Conservation (phyloP, 2,329 filamentous ascomycete species). For the Onygena corvina region DNA sequence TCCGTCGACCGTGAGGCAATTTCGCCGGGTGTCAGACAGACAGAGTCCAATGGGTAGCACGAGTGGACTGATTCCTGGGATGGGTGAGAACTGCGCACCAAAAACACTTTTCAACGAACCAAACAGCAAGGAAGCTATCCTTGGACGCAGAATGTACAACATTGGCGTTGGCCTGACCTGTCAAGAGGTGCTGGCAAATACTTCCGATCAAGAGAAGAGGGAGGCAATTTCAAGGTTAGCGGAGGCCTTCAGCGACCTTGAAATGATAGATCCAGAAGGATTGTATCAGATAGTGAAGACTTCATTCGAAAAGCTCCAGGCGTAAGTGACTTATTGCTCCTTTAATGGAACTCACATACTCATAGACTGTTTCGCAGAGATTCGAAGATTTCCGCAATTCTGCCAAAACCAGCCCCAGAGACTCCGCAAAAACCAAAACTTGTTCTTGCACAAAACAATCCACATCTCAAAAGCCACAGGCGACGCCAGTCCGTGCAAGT, state of each 20-base stretch:
- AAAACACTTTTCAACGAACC: constrained; percentile 23
- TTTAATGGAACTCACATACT: background rate
- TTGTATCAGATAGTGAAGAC: constrained; percentile 72
- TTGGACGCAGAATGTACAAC: constrained; percentile 69
- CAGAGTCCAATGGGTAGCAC: constrained; percentile 27
- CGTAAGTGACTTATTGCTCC: constrained; percentile 19
- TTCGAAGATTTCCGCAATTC: constrained; percentile 15
- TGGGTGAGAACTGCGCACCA: constrained; percentile 32
- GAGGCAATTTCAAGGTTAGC: constrained; percentile 73
- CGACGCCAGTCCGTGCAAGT: constrained; percentile 44
- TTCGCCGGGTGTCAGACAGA: constrained; percentile 72
- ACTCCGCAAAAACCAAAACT: constrained; percentile 50
- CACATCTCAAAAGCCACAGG: constrained; percentile 68
- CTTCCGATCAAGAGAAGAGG: constrained; percentile 54
- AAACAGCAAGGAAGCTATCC: constrained; percentile 62
- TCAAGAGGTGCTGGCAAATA: constrained; percentile 78
- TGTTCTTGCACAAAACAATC: constrained; percentile 67
- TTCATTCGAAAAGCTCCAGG: constrained; percentile 59
- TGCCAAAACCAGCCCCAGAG: constrained; percentile 26
- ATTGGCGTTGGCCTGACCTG: constrained; percentile 73
- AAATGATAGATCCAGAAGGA: constrained; percentile 80
- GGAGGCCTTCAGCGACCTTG: constrained; percentile 72
- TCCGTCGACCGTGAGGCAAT: constrained; percentile 81
- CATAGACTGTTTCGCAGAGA: constrained; percentile 20
- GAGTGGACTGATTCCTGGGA: constrained; percentile 20